These are phyloP conservation scores for Phytophthora ohioensis DNA, from an alignment of 352 stramenopile species.

Conservation along the genomic window DNA sequence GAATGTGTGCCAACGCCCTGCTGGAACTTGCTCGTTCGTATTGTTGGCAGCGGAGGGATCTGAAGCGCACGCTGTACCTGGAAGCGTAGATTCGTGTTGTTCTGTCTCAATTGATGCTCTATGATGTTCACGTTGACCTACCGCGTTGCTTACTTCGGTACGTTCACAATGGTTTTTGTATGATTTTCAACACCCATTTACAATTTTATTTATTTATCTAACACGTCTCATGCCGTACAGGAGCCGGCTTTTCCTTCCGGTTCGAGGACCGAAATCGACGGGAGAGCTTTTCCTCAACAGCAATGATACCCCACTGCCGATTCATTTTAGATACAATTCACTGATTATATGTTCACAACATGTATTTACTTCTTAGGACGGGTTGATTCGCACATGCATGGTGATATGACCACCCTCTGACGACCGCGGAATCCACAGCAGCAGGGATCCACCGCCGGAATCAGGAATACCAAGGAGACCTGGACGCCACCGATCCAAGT, in stretches of 20 bases:
- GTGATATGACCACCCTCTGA: conserved; percentile 12
- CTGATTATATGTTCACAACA: too few species aligned
- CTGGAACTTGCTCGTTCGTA: too few species aligned
- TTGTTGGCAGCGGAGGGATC: too few species aligned
- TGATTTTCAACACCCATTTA: too few species aligned
- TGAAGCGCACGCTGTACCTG: neutral
- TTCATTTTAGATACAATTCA: too few species aligned
- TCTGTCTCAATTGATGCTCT: neutral
- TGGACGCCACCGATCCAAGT: neutral
- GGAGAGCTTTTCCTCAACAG: neutral
- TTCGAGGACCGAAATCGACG: neutral
- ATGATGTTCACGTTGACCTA: neutral
- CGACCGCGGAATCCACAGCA: conserved; percentile 40
- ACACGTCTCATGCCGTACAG: neutral
- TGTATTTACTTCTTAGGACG: conserved; percentile 3
- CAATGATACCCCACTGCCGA: too few species aligned
- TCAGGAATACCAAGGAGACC: neutral
- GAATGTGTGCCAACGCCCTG: too few species aligned
- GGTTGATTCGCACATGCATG: conserved; percentile 54
- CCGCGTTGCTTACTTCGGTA: neutral
- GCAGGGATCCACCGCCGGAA: conserved; percentile 23
- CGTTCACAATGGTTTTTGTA: neutral
- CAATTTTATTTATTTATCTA: too few species aligned
- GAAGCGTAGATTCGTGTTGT: neutral
- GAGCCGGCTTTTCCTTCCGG: neutral